A percentile compares a stretch with the other conserved stretches of the same genome.
Conservation (phyloP, 306 rosid species). For the Pyrus betulifolia region DNA sequence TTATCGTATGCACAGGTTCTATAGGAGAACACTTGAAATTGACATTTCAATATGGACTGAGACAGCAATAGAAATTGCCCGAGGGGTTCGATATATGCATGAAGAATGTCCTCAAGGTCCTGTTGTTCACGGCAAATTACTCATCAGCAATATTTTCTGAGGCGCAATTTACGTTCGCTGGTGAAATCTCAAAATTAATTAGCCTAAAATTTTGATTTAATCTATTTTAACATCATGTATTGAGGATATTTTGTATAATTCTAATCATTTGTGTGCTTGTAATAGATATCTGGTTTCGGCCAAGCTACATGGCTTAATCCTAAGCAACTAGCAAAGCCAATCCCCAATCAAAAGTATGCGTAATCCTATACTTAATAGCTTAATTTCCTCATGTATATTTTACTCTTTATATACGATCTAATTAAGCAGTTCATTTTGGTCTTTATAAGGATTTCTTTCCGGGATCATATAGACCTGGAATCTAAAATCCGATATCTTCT, state of each 20-base stretch:
- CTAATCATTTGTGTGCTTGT: not conserved
- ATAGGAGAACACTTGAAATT: not conserved
- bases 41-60: conserved; percentile 13
- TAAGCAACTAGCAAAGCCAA: conserved; percentile 1
- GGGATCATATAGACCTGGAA: conserved; percentile 8
- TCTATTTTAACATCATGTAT: not conserved
- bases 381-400: not conserved
- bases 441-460: conserved; percentile 1
- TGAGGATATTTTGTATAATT: not conserved
- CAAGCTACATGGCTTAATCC: conserved; percentile 21
- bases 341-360: conserved; percentile 1
- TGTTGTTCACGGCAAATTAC: conserved; percentile 12
- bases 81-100: conserved; percentile 26
- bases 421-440: not conserved
- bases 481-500: conserved; percentile 10
- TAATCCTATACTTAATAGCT: not conserved
- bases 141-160: conserved; percentile 10
- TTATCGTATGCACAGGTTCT: not conserved
- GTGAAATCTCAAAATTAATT: not conserved
- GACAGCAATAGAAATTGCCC: conserved; percentile 18
- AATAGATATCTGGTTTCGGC: conserved; percentile 23
- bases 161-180: conserved; percentile 8
- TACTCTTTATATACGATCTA: not conserved
- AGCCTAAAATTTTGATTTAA: not conserved
- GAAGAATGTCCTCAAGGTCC: conserved; percentile 26